Conservation (phyloP, 2,329 filamentous ascomycete species). For the Microcyclospora tardicrescens region DNA sequence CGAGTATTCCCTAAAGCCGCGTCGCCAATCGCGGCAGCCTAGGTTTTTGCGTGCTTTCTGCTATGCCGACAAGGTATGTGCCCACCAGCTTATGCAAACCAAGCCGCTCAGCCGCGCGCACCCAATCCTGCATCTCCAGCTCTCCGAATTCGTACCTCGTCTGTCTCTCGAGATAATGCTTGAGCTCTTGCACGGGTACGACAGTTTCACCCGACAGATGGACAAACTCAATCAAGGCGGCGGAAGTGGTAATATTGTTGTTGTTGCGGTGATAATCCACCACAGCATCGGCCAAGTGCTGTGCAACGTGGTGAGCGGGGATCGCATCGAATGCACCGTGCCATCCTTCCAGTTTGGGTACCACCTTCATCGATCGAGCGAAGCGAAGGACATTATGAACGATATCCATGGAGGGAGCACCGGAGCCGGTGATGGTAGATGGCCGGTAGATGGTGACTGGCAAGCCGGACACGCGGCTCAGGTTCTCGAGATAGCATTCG, state of each 20-base stretch:
- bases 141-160: background rate
- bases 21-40: background rate
- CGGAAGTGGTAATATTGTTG: too few relatives aligned
- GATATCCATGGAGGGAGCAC: background rate
- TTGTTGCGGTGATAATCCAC: too few relatives aligned
- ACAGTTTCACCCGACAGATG: background rate
- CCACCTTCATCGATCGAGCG: background rate
- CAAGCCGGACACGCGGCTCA: background rate
- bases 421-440: conserved; percentile 1
- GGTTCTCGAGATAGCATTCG: background rate
- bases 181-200: background rate
- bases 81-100: background rate
- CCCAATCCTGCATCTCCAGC: background rate
- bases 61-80: background rate
- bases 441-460: background rate
- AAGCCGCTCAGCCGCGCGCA: background rate
- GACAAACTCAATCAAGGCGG: background rate
- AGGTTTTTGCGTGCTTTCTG: background rate
- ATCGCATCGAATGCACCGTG: background rate
- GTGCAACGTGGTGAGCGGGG: background rate
- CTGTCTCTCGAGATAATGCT: background rate
- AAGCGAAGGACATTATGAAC: background rate
- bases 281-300: too few relatives aligned
- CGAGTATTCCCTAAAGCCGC: too few relatives aligned
- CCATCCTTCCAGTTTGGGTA: background rate